Evolutionary conservation across 305 asterid species (phyloP).

Genomic region (Solanum hybrid): DNA sequence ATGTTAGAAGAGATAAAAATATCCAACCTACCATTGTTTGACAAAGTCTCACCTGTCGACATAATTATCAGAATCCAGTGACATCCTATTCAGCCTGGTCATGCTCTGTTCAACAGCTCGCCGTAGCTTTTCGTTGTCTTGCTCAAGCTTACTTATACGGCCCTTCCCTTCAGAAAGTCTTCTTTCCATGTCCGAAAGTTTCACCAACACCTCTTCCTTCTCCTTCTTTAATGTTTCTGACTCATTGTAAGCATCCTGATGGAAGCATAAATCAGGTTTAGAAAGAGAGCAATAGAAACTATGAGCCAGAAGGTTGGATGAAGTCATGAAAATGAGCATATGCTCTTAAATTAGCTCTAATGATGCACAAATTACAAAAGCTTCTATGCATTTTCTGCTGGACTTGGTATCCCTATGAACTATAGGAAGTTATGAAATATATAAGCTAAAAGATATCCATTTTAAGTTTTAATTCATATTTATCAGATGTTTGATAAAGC

Average conservation of each 20-base stretch:
- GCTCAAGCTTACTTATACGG: slow-evolving; percentile 77
- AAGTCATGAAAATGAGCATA: background rate
- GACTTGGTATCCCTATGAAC: background rate
- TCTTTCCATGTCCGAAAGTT: slow-evolving; percentile 61
- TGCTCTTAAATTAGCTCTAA: background rate
- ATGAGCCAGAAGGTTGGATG: background rate
- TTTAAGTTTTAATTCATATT: background rate
- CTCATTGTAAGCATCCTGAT: slow-evolving; percentile 66
- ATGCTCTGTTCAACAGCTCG: slow-evolving; percentile 94
- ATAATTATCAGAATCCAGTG: slow-evolving; percentile 86
- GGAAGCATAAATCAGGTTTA: slow-evolving; percentile 15
- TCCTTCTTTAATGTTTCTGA: slow-evolving; percentile 49
- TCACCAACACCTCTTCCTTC: slow-evolving; percentile 55
- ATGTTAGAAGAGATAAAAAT: background rate
- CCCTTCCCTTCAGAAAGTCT: slow-evolving; percentile 55
- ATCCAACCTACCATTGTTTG: background rate
- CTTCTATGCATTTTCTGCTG: background rate
- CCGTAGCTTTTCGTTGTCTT: slow-evolving; percentile 84
- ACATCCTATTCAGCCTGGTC: slow-evolving; percentile 96
- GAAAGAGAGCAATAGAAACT: background rate
- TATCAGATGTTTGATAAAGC: background rate
- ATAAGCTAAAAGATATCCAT: background rate
- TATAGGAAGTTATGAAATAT: background rate
- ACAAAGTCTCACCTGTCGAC: slow-evolving; percentile 73
- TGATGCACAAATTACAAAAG: background rate